Base-by-base conservation (phyloP, 1,284 basidiomycete species). In the Somion occarium region DNA sequence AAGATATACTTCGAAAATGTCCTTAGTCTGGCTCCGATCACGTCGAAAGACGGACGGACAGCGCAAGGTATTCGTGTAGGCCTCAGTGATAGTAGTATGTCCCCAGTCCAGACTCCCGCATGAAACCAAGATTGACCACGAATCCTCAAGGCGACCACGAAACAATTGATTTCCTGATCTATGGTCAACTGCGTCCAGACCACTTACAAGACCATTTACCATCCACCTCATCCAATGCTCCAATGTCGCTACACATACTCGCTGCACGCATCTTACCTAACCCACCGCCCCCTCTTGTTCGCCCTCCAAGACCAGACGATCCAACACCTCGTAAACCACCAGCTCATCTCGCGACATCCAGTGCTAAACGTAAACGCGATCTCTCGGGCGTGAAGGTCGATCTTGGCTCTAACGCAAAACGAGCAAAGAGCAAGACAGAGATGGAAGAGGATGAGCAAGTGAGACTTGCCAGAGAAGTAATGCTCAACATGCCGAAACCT, bases 271-370 rank as follows among this genome's bases (percentile, higher is more conserved):
- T 88, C 52, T 69, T 74, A 5, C 68, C 74, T 22, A 70, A 67
- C 0, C 72, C 70, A 7, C 72, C 73, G 13, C 63, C 65, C 1
- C 38, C 59, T 2, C 49, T 60, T 27, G 15, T 12, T 12, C 75
- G 80, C 18, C 62, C 73, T 1, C 86, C 87, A 2, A 74, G 88
- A 25, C 87, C 88, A 0, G 87, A 90, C 56, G 88, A 90, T 54
- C 87, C 85, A 0, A 87, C 81, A 1, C 87, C 86, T 5, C 83
- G 88, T 18, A 73, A 75, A 38, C 83, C 84, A 0, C 82, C 83
- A 2, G 54, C 59, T 15, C 58, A 59, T 18, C 63, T 53, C 58
- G 62, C 50, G 71, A 15, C 30, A 7, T 62, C 39, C 53, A 51
- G 18, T 53, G 24, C 44, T 24, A 60, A 58, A 58, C 64, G 61